Percentiles rank a stretch among this genome's conserved stretches.
phyloP scores from a whole-genome alignment of 2,329 filamentous ascomycete species.

The Fusarium sp. region DNA sequence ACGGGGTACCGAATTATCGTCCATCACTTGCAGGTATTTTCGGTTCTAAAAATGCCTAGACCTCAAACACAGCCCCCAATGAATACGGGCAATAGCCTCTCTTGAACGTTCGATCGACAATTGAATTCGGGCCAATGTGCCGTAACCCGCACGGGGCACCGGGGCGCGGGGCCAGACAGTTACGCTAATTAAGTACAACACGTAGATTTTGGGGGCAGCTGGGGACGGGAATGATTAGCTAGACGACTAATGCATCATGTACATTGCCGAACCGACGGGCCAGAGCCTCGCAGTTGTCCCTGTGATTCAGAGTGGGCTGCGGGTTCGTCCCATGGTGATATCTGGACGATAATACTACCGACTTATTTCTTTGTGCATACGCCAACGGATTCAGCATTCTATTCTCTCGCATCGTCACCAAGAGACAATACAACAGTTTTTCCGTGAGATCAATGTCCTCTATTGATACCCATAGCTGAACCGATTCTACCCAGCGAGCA shows the following conservation, averaged over 20 bases:
- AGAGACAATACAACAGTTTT: too few relatives aligned
- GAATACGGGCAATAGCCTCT: neutral
- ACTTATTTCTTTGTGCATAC: too few relatives aligned
- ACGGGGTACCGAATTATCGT: neutral
- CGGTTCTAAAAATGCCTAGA: neutral
- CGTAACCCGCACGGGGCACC: conserved; percentile 3
- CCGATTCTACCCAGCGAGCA: too few relatives aligned
- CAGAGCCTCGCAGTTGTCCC: conserved; percentile 14
- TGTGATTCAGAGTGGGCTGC: neutral
- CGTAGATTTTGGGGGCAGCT: neutral
- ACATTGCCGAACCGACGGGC: conserved; percentile 20
- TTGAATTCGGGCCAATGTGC: neutral
- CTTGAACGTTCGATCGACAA: neutral
- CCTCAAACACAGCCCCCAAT: neutral
- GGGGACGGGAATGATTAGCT: neutral
- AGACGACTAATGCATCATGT: conserved; percentile 11
- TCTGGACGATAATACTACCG: neutral
- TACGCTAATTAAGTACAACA: neutral
- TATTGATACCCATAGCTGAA: too few relatives aligned
- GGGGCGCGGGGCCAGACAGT: neutral
- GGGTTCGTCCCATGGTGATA: neutral
- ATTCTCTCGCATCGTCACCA: too few relatives aligned
- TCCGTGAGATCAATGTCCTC: too few relatives aligned
- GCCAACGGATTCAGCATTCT: too few relatives aligned
- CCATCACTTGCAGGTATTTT: neutral